Base-by-base conservation (phyloP, 257 asterid species). In the Solanum piurae region DNA sequence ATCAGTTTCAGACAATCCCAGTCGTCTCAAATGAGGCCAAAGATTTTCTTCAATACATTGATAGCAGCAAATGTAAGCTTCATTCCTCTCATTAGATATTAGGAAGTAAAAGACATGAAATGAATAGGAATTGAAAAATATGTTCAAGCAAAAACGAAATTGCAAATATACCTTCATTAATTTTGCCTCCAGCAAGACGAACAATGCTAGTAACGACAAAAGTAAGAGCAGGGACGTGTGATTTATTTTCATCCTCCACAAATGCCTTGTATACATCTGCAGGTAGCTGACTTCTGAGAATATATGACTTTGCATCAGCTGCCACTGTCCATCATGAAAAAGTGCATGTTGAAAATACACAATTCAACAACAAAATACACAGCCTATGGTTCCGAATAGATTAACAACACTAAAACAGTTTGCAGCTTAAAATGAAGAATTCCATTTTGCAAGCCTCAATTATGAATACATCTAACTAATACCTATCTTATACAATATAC, bases 21-120 rank as follows among this genome's bases (percentile, higher is more conserved):
- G 76, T 88, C 97, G 95, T 92, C 88, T 93, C 94, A 97, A 87
- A 87, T 97, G 98, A 91, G 93, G 95, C 98, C 98, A 97, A 76
- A 97, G 95, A 90, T 94, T 90, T 86, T 95, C 98, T 96, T 87
- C 76, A 88, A 36, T 37, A 87, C 72, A 89, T 86, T 79, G 83
- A 87, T 49, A 29, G 87, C 31, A 62, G 42, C 33, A 83, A 75
- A 18, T 73, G 38, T 58, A 49, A 64, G 83, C 79, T 72, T 62
- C 60, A 58, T 16, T 10, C 42, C 72, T 72, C 62, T 85, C 42
- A 80, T 46, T 29, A 80, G 40, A 80, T 29, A 29, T 46, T 46
- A 80, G 85, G 27, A 46, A 25, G 84, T 25, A 34, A 83, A 69
- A 34, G 68, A 86, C 34, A 86, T 6, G 4, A 25, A 12, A 18